Conservation (phyloP, 441 rosid species). For the Cnidoscolus chayamansa region DNA sequence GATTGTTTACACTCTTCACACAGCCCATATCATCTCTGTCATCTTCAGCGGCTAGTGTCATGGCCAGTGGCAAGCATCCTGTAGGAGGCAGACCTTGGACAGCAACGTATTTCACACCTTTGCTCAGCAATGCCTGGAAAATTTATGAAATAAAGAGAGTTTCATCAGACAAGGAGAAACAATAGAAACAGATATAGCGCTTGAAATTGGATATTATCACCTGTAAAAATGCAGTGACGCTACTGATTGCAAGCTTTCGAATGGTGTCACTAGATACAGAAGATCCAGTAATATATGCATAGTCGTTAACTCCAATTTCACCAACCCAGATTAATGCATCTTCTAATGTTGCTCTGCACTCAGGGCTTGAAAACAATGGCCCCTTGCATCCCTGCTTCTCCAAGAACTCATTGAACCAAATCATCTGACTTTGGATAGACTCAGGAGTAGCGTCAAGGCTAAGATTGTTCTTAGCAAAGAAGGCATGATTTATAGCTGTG, state of each 20-base stretch:
- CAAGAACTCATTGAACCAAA: conserved; percentile 61
- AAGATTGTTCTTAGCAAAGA: conserved; percentile 71
- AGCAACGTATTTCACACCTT: conserved; percentile 59
- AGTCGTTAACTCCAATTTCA: conserved; percentile 87
- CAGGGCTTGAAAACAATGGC: conserved; percentile 21
- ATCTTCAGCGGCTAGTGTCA: conserved; percentile 47
- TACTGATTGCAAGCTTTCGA: conserved; percentile 41
- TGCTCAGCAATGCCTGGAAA: conserved; percentile 53
- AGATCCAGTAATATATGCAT: conserved; percentile 71
- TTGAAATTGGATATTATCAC: conserved; percentile 27
- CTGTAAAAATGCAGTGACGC: conserved; percentile 46
- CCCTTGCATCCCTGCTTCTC: conserved; percentile 47
- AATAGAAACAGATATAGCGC: too few species aligned
- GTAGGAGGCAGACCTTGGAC: conserved; percentile 68
- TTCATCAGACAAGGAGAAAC: neutral
- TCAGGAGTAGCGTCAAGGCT: conserved; percentile 62
- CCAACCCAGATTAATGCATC: conserved; percentile 87
- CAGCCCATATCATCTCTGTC: conserved; percentile 78
- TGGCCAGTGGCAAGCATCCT: conserved; percentile 65
- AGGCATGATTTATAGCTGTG: conserved; percentile 66
- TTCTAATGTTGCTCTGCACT: conserved; percentile 39
- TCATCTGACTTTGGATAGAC: conserved; percentile 65
- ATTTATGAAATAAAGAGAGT: neutral
- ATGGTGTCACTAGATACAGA: conserved; percentile 44
- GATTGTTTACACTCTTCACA: conserved; percentile 58